These are phyloP conservation scores for Setaria viridis DNA, from an alignment of 202 grass and related monocot species.

Conservation along the genomic window DNA sequence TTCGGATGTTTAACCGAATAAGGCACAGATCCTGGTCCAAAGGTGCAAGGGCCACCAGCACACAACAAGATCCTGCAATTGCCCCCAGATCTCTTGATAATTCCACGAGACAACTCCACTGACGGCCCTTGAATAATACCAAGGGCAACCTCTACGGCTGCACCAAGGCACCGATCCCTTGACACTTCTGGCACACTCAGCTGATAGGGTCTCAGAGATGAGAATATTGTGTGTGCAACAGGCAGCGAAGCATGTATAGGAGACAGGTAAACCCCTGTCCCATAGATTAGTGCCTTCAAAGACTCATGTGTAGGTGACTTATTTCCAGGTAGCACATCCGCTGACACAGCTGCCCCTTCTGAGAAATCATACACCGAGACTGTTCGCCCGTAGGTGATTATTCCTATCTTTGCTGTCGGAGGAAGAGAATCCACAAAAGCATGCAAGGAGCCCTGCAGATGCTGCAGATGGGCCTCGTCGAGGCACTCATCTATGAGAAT, in stretches of 20 bases:
- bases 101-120: slow-evolving; percentile 82
- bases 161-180: slow-evolving; percentile 86
- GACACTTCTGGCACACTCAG: slow-evolving; percentile 78
- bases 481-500: slow-evolving; percentile 94
- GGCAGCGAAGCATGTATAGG: slow-evolving; percentile 87
- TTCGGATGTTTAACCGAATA: slow-evolving; percentile 88
- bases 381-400: slow-evolving; percentile 90
- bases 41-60: slow-evolving; percentile 83
- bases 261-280: slow-evolving; percentile 87
- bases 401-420: slow-evolving; percentile 74
- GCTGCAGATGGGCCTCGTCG: slow-evolving; percentile 86
- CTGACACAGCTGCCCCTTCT: slow-evolving; percentile 74
- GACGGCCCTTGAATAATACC: slow-evolving; percentile 89
- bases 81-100: slow-evolving; percentile 91
- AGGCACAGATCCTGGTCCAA: slow-evolving; percentile 91
- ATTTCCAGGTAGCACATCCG: slow-evolving; percentile 80
- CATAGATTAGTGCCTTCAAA: slow-evolving; percentile 83
- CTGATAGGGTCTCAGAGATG: slow-evolving; percentile 82
- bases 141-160: slow-evolving; percentile 88
- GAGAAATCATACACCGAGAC: slow-evolving; percentile 99
- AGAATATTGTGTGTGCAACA: slow-evolving; percentile 93
- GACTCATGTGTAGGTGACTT: slow-evolving; percentile 83
- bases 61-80: slow-evolving; percentile 96
- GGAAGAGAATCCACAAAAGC: slow-evolving; percentile 90
- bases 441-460: slow-evolving; percentile 98